Evolutionary conservation across 2,329 filamentous ascomycete genomes (phyloP), one percentile per base, ranked within the genome.

Genomic region (Coniella lustricola): DNA sequence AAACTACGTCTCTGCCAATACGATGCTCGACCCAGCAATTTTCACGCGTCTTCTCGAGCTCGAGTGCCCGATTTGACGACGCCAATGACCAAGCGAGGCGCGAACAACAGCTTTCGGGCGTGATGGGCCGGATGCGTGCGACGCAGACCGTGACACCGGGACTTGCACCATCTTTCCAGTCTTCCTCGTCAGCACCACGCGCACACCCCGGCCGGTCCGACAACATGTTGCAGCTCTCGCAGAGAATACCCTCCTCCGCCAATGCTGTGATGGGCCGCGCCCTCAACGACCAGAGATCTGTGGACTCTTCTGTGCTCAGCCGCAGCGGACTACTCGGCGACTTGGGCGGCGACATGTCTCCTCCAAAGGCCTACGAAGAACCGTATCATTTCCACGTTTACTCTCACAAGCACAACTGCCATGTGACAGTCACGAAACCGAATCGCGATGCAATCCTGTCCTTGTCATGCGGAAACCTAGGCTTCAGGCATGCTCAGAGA

Each of bases 371-470:
- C 44, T 57, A 65, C 13, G 54, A 71, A 33, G 78, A 85, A 62
- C 84, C 87, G 2, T 89, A 89, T 71, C 89, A 95, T 65, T 77
- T 98, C 55, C 88, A 95, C 71, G 75, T 98, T 64, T 91, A 82
- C 69, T 72, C 85, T 22, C 84, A 87, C 65, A 94, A 89, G 71
- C 93, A 96, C 78, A 98, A 98, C 72, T 93, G 88, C 17, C 89
- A 97, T 68, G 79, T 98, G 60, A 96, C 90, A 1, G 79, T 96
- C 56, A 88, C 90, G 18, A 83, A 84, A 60, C 90, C 93, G 22
- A 83, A 89, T 64, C 77, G 85, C 41, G 79, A 88, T 55, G 79
- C 88, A 22, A 78, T 97, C 55, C 74, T 98, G 55, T 89, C 84
- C 12, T 68, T 95, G 58, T 87, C 86, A 2, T 79, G 84, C 51